These are phyloP conservation scores for Lotus japonicus DNA, from an alignment of 306 rosid species.

Conservation along the genomic window DNA sequence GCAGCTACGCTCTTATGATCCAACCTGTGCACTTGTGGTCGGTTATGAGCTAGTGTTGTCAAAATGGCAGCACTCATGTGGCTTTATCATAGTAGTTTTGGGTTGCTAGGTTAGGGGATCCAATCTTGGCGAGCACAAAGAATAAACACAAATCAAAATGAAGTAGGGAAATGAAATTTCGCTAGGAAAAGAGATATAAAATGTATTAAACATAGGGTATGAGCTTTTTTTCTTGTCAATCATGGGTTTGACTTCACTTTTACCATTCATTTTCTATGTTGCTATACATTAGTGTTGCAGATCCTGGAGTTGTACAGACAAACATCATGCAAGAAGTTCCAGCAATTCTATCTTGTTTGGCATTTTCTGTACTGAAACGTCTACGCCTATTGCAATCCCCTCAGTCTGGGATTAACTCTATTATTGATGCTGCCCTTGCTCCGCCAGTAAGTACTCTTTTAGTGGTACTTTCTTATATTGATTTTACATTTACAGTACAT, in stretches of 20 bases:
- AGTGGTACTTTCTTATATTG: background rate
- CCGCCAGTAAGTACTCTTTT: slow-evolving; percentile 51
- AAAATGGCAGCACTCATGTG: background rate
- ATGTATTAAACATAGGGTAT: background rate
- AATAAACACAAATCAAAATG: background rate
- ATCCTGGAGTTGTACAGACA: slow-evolving; percentile 80
- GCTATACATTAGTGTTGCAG: slow-evolving; percentile 52
- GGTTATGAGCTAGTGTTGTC: background rate
- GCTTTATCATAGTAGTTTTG: background rate
- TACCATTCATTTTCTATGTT: slow-evolving; percentile 19
- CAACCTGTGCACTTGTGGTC: background rate
- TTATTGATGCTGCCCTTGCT: slow-evolving; percentile 77
- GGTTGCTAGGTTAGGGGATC: slow-evolving; percentile 16
- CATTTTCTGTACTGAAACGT: slow-evolving; percentile 36
- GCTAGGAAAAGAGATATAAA: background rate
- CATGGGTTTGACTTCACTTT: background rate
- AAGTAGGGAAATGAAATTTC: background rate
- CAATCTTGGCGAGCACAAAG: background rate
- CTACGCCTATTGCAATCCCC: slow-evolving; percentile 60
- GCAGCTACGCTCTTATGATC: background rate
- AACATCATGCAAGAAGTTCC: slow-evolving; percentile 83
- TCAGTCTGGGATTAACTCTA: slow-evolving; percentile 43
- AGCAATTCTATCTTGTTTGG: slow-evolving; percentile 35
- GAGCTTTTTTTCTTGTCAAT: background rate
- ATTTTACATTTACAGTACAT: slow-evolving; percentile 1